Conservation (phyloP, 208 protist species). For the Trypanosoma brucei region DNA sequence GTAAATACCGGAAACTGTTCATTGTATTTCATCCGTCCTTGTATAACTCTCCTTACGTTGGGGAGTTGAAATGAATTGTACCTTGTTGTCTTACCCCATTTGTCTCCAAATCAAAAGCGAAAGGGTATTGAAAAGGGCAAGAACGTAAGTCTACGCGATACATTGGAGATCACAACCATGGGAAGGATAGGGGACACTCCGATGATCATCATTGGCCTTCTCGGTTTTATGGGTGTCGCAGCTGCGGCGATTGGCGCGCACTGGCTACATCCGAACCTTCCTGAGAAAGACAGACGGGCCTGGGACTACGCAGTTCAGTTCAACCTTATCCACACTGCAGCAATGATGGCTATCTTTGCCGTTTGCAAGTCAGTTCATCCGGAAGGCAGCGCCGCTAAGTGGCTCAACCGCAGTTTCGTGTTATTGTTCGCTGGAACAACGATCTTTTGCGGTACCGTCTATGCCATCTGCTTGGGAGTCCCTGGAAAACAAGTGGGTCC, state of each 20-base stretch:
- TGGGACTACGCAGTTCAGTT: conserved; percentile 31
- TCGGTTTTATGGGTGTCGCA: conserved; percentile 17
- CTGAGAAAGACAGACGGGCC: neutral
- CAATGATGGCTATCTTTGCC: conserved; percentile 45
- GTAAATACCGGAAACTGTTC: too few species aligned
- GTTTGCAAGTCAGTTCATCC: conserved; percentile 14
- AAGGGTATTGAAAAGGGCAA: too few species aligned
- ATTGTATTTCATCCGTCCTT: too few species aligned
- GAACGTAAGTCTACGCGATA: too few species aligned
- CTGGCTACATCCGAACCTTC: conserved; percentile 10
- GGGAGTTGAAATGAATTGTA: too few species aligned
- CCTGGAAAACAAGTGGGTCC: conserved; percentile 49
- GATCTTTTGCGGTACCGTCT: conserved; percentile 67
- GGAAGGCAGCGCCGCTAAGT: conserved; percentile 12
- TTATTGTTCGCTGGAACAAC: conserved; percentile 41
- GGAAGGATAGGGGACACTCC: conserved; percentile 12
- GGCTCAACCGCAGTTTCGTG: conserved; percentile 46
- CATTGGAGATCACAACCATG: neutral
- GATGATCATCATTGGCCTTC: conserved; percentile 13
- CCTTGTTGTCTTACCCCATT: too few species aligned
- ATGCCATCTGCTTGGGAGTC: conserved; percentile 46
- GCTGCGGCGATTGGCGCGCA: conserved; percentile 18
- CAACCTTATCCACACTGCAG: conserved; percentile 68
- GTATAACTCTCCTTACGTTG: too few species aligned
- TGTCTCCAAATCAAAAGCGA: too few species aligned